Base-by-base conservation (phyloP, 495 filamentous ascomycete species). In the Tricharina praecox region DNA sequence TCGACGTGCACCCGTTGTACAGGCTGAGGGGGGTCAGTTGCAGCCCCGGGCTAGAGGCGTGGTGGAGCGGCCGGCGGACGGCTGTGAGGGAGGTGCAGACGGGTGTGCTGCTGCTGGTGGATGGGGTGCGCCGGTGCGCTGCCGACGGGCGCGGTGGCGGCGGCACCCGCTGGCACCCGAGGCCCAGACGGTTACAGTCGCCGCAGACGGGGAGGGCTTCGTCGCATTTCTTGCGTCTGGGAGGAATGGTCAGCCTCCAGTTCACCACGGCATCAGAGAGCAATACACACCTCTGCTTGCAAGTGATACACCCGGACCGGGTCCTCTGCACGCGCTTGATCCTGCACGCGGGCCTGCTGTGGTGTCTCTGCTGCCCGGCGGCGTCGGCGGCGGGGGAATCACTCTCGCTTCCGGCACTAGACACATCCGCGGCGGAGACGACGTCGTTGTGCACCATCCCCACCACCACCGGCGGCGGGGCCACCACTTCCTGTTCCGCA, bases 221-320 rank as follows among this genome's bases (percentile, higher is more conserved):
- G 28, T 47, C 44, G 28, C 44, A 47, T 35, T 47, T 47, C 28
- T 47, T 47, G 11, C 44, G 24, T 20, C 44, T 47, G 44, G 8
- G 11, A 33, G n/a, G 30, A 47, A 34, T 15, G n/a, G 24, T 36
- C 15, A 47, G 30, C 33, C 11, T 1, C n/a, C 11, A 13, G 8
- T 1, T 13, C 21, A 24, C 18, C 13, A 30, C 13, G 13, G 21
- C 1, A 13, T 25, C 9, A 13, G 2, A 19, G 13, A 15, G 44
- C 8, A 23, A 34, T 10, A 34, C n/a, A 33, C 20, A 47, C 44
- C 44, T 10, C 28, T 47, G 44, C 23, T 47, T 47, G 20, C 44
- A 47, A 7, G 44, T 47, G 9, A 47, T 20, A 21, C 44, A 47
- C n/a, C 44, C 44, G 8, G 25, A 34, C 8, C 44, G 24, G n/a